Conservation (phyloP, 2,329 filamentous ascomycete species). For the Colletotrichum sp. region DNA sequence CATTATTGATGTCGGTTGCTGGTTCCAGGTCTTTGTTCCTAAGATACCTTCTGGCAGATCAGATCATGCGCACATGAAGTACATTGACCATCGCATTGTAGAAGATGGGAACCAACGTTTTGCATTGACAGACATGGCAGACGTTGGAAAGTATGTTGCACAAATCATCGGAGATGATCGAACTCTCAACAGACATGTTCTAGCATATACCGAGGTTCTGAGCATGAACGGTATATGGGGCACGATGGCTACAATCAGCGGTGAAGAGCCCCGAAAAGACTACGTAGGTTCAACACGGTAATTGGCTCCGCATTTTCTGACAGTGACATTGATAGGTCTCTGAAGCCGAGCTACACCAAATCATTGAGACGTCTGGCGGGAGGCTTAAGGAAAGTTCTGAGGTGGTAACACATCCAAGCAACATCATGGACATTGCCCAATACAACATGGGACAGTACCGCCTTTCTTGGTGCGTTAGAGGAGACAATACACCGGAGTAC, state of each 20-base stretch:
- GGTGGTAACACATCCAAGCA: neutral
- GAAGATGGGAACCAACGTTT: neutral
- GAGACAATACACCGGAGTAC: neutral
- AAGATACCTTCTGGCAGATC: neutral
- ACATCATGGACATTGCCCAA: neutral
- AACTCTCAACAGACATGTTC: neutral
- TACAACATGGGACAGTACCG: neutral
- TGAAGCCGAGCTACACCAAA: neutral
- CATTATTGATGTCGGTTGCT: neutral
- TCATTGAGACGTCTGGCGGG: neutral
- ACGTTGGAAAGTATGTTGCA: neutral
- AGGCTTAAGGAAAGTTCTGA: neutral
- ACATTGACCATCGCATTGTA: neutral
- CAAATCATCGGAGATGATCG: neutral
- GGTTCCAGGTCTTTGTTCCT: neutral
- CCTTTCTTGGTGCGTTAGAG: neutral
- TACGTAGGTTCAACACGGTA: neutral
- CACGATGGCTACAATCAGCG: neutral
- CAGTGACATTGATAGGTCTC: neutral
- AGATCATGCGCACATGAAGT: neutral
- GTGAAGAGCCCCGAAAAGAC: neutral
- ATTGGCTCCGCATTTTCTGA: neutral
- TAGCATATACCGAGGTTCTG: neutral
- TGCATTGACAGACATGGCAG: neutral
- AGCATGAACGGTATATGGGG: neutral